Evolutionary conservation across 106 monocot genomes (phyloP), one percentile per base, ranked within the genome.

Genomic region (Dactylorhiza incarnata): DNA sequence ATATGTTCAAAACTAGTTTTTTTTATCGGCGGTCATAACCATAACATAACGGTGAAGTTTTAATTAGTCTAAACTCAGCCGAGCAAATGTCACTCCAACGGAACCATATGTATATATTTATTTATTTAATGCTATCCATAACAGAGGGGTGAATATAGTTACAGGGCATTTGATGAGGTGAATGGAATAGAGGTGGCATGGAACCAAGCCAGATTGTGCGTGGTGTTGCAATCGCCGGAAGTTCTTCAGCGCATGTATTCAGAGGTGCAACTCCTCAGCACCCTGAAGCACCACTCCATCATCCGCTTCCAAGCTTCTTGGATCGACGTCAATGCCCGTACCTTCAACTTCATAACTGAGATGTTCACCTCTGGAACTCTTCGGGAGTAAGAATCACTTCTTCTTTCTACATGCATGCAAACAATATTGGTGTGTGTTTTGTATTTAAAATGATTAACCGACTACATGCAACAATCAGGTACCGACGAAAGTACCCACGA

Each of bases 261-360:
- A 0, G 99, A 99, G 78, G 99, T 99, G 7, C 82, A 90, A 46
- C 86, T 99, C 47, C 91, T 99, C 55, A 87, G 89, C 86, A 86
- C 82, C 11, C 89, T 99, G 47, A 48, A 29, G 25, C 99, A 99
- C 73, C 88, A 85, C 7, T 88, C 89, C 54, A 88, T 99, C 77
- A 99, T 99, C 79, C 81, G 73, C 5, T 99, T 86, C 88, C 86
- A 87, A 20, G 49, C 89, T 11, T 94, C 94, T 0, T 99, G 99
- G 99, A 81, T 92, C 37, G 86, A 94, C 73, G 50, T 78, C 5
- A 29, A 19, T 20, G 82, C 82, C 15, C 56, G 91, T 55, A 94
- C 91, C 16, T 94, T 99, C 88, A 99, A 99, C 75, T 99, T 99
- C 85, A 94, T 99, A 76, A 99, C 99, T 3, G 99, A 99, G 78